A percentile compares a stretch with the other conserved stretches of the same genome.
These are phyloP conservation scores for Heliocybe sulcata DNA, from an alignment of 1,284 basidiomycete species.

Conservation along the genomic window DNA sequence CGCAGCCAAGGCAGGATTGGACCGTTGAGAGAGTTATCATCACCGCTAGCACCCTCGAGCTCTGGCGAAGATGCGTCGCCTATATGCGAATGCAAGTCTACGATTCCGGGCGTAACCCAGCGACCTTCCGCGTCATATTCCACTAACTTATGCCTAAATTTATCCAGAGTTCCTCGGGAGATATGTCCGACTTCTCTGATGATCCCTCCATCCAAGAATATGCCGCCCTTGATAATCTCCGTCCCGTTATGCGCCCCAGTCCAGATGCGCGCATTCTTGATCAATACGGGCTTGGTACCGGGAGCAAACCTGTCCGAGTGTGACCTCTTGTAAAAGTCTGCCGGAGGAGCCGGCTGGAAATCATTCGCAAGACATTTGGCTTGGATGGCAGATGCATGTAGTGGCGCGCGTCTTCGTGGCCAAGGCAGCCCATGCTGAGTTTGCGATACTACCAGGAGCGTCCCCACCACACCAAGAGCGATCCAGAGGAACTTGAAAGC, in stretches of 20 bases:
- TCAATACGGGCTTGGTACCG: constrained; percentile 38
- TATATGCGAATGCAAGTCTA: constrained; percentile 61
- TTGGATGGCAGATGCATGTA: constrained; percentile 14
- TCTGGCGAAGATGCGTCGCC: constrained; percentile 35
- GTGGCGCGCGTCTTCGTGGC: constrained; percentile 6
- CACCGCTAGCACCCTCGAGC: constrained; percentile 25
- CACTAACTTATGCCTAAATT: constrained; percentile 12
- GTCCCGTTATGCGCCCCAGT: constrained; percentile 30
- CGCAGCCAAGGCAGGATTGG: constrained; percentile 44
- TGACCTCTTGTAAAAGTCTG: constrained; percentile 31
- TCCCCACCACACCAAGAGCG: not conserved
- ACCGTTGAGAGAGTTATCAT: constrained; percentile 33
- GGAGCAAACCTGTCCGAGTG: constrained; percentile 44
- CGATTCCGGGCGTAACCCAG: constrained; percentile 34
- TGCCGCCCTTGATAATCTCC: constrained; percentile 26
- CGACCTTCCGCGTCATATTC: constrained; percentile 23
- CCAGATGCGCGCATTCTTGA: constrained; percentile 61
- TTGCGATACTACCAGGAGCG: not conserved
- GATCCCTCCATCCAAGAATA: constrained; percentile 28
- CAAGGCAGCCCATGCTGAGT: not conserved
- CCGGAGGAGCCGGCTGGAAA: constrained; percentile 27
- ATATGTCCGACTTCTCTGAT: constrained; percentile 24
- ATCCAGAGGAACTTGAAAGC: not conserved
- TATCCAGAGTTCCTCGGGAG: constrained; percentile 2
- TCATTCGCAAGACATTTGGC: constrained; percentile 19